These are phyloP conservation scores for Sedum album DNA, from an alignment of 164 flowering plant genomes.

Conservation along the genomic window DNA sequence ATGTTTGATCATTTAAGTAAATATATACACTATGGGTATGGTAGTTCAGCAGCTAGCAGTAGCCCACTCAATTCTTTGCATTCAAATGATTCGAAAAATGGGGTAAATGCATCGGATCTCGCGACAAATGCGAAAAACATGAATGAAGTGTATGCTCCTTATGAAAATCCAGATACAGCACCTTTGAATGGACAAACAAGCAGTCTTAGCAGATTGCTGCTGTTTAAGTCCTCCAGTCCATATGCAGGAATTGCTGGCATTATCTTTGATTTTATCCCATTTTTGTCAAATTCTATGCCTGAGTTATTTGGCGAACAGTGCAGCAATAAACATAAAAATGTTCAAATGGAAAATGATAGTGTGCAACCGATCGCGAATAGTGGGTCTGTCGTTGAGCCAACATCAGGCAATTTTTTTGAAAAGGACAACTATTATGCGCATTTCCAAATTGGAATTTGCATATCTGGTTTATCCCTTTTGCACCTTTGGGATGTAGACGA, in stretches of 20 bases:
- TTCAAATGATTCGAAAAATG: conserved; percentile 45
- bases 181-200: conserved; percentile 7
- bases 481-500: conserved; percentile 77
- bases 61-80: conserved; percentile 69
- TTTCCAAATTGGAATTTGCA: conserved; percentile 21
- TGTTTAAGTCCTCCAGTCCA: conserved; percentile 62
- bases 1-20: conserved; percentile 82
- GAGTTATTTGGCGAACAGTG: conserved; percentile 13
- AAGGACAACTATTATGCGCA: conserved; percentile 21
- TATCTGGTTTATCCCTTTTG: conserved; percentile 67
- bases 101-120: conserved; percentile 21
- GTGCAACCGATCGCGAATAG: conserved; percentile 18
- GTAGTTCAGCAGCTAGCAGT: conserved; percentile 32
- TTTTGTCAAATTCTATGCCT: conserved; percentile 39
- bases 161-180: conserved; percentile 21
- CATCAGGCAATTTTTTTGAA: conserved; percentile 12
- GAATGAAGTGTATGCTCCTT: conserved; percentile 14
- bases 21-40: conserved; percentile 34
- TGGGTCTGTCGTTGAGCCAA: conserved; percentile 19
- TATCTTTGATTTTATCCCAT: conserved; percentile 55
- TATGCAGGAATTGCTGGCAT: conserved; percentile 74
- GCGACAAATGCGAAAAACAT: conserved; percentile 5
- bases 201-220: conserved; percentile 28
- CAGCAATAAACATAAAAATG: conserved; percentile 16
- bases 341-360: conserved; percentile 21